Conservation (phyloP, 768 basidiomycete genomes). For the Trametes coccinea region DNA sequence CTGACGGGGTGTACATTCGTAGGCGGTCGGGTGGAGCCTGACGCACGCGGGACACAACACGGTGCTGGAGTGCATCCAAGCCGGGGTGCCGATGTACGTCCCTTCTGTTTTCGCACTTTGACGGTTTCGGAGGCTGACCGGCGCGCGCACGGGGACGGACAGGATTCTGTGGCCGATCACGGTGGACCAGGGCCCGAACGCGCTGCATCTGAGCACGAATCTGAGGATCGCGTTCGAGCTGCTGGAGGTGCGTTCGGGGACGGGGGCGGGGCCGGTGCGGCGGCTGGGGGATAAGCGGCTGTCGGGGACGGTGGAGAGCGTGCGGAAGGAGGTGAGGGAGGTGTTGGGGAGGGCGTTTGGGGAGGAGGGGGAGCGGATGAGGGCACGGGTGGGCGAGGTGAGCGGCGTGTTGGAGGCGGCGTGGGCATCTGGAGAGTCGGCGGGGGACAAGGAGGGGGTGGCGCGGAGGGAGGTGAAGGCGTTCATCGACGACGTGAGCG, state of each 20-base stretch:
- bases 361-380: conserved; percentile 29
- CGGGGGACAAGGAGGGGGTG: background rate
- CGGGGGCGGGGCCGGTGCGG: background rate
- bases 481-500: no score
- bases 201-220: conserved; percentile 21
- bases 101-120: background rate
- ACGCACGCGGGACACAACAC: conserved; percentile 22
- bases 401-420: no score
- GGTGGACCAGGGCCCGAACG: conserved; percentile 25
- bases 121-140: background rate
- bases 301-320: conserved; percentile 25
- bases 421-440: background rate
- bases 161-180: conserved; percentile 31
- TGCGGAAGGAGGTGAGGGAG: conserved; percentile 22
- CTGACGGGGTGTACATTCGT: no score
- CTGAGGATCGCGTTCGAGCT: conserved; percentile 31
- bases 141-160: no score
- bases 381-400: background rate
- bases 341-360: conserved; percentile 27
- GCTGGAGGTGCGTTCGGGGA: conserved; percentile 24
- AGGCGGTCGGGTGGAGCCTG: conserved; percentile 20
- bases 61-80: conserved; percentile 21
- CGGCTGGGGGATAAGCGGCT: conserved; percentile 17
- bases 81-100: conserved; percentile 25
- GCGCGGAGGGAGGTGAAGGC: no score